Evolutionary conservation across 2,329 filamentous ascomycete species (phyloP).

Genomic region (Colletotrichum lupini): DNA sequence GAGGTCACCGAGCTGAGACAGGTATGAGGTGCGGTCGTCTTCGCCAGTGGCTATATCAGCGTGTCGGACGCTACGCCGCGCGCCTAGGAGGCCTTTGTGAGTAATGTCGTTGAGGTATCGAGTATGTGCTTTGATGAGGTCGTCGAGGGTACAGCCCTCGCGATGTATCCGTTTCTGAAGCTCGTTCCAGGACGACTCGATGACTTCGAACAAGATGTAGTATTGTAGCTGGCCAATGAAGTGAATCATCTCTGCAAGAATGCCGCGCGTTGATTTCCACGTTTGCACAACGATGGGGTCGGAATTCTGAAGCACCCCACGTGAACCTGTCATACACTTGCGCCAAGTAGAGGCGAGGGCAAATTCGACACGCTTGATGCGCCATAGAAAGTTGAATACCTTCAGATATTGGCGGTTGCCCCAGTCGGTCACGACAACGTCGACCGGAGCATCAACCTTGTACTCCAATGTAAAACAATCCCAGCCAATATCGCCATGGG

Average conservation of each 20-base stretch:
- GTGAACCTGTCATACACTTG: conserved; percentile 92
- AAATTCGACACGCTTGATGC: conserved; percentile 97
- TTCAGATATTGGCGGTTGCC: conserved; percentile 97
- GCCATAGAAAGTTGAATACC: conserved; percentile 99
- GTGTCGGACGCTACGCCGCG: conserved; percentile 61
- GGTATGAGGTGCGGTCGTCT: conserved; percentile 82
- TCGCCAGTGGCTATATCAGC: conserved; percentile 56
- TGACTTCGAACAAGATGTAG: conserved; percentile 98
- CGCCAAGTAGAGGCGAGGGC: conserved; percentile 92
- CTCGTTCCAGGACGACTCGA: conserved; percentile 94
- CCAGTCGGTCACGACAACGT: conserved; percentile 97
- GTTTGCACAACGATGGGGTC: conserved; percentile 76
- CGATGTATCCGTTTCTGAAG: conserved; percentile 85
- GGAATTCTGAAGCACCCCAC: conserved; percentile 86
- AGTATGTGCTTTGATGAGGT: conserved; percentile 91
- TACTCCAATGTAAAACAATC: conserved; percentile 99
- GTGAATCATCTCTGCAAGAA: conserved; percentile 97
- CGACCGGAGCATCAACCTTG: conserved; percentile 95
- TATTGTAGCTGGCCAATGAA: conserved; percentile 98
- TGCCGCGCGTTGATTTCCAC: conserved; percentile 91
- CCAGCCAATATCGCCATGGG: conserved; percentile 97
- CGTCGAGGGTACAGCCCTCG: conserved; percentile 91
- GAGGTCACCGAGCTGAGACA: conserved; percentile 90
- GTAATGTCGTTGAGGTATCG: conserved; percentile 94
- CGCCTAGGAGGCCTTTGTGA: conserved; percentile 92